Conservation (phyloP, 768 basidiomycete species). For the Tremella fuciformis region DNA sequence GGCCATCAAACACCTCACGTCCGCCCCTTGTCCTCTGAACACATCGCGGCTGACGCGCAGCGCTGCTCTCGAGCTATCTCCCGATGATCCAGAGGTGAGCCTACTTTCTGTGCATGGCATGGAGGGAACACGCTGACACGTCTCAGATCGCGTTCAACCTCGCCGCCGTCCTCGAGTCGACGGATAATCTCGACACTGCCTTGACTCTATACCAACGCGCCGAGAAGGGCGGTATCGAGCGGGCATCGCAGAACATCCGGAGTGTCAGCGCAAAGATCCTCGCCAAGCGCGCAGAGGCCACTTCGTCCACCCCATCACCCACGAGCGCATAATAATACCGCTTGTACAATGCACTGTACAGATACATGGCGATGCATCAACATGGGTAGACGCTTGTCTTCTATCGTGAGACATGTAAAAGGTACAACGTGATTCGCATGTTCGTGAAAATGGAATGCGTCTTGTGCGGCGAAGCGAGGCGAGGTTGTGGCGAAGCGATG, state of each 20-base stretch:
- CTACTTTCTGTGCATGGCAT: neutral
- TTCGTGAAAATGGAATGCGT: no score
- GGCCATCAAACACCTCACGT: slow-evolving; percentile 47
- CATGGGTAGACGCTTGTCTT: no score
- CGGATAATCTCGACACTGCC: slow-evolving; percentile 50
- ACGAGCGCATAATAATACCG: neutral
- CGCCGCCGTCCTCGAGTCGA: slow-evolving; percentile 49
- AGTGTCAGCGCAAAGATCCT: slow-evolving; percentile 49
- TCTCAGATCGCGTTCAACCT: slow-evolving; percentile 51
- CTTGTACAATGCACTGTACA: no score
- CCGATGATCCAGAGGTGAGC: slow-evolving; percentile 50
- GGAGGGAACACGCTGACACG: neutral
- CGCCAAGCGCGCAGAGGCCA: slow-evolving; percentile 12
- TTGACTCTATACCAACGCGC: slow-evolving; percentile 51
- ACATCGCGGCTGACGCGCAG: slow-evolving; percentile 17
- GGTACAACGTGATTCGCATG: no score
- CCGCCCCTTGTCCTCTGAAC: neutral
- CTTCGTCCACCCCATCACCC: neutral
- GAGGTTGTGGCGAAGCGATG: no score
- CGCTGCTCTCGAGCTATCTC: slow-evolving; percentile 43
- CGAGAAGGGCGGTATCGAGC: slow-evolving; percentile 47
- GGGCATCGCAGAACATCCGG: slow-evolving; percentile 51
- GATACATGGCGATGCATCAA: no score
- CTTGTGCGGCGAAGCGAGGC: no score
- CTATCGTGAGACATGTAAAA: no score